Conservation (phyloP, 176 grass and related monocot species). For the Zea luxurians region DNA sequence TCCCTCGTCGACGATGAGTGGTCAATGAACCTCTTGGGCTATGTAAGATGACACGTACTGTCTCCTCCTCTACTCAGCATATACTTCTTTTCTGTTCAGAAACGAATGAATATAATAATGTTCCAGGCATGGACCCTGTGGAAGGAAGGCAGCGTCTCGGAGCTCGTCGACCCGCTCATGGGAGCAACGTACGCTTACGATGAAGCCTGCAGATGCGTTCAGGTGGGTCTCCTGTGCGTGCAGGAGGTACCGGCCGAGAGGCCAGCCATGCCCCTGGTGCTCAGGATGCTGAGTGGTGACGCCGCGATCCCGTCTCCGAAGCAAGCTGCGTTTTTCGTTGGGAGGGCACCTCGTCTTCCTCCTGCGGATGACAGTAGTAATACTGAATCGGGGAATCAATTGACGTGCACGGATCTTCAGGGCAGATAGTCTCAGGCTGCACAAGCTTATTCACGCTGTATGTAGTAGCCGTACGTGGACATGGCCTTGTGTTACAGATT, state of each 20-base stretch:
- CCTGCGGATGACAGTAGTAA: background rate
- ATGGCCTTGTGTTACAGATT: background rate
- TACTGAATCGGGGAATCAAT: conserved; percentile 33
- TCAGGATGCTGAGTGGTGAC: conserved; percentile 65
- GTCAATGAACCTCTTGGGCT: conserved; percentile 69
- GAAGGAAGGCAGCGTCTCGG: conserved; percentile 42
- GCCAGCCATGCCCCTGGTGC: conserved; percentile 52
- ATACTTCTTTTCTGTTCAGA: background rate
- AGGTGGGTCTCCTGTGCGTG: conserved; percentile 74
- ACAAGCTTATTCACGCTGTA: background rate
- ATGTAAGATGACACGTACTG: conserved; percentile 43
- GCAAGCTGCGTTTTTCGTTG: conserved; percentile 50
- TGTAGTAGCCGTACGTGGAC: background rate
- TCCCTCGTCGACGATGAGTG: conserved; percentile 47
- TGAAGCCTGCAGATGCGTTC: conserved; percentile 56
- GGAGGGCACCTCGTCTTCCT: conserved; percentile 25
- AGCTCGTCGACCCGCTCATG: conserved; percentile 61
- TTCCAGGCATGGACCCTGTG: conserved; percentile 68
- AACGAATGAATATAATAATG: too few relatives aligned
- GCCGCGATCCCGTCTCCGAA: conserved; percentile 46
- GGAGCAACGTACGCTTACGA: conserved; percentile 19
- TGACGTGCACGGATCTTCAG: conserved; percentile 36
- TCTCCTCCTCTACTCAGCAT: background rate
- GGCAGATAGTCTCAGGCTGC: conserved; percentile 30
- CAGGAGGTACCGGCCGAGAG: conserved; percentile 65